These are phyloP conservation scores for Juglanconis sp. DNA, from an alignment of 2,329 filamentous ascomycete species.

Conservation along the genomic window DNA sequence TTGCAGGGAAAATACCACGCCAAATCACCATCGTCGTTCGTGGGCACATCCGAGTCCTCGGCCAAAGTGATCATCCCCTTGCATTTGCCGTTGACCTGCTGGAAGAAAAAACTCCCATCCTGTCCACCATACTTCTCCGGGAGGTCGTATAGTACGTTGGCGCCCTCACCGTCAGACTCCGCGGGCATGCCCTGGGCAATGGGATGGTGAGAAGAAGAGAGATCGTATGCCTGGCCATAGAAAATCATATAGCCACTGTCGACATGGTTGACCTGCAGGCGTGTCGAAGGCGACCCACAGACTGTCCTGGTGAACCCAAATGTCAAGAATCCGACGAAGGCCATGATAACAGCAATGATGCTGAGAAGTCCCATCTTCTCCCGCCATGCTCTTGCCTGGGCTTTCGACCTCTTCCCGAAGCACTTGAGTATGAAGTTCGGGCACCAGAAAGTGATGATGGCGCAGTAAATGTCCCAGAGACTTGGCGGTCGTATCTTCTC, in stretches of 20 bases:
- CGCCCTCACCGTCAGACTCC: constrained; percentile 42
- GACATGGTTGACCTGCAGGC: constrained; percentile 81
- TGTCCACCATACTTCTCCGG: constrained; percentile 77
- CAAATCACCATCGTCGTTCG: constrained; percentile 67
- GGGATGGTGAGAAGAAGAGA: constrained; percentile 74
- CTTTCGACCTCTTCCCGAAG: constrained; percentile 80
- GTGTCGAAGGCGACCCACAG: constrained; percentile 68
- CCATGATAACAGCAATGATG: constrained; percentile 84
- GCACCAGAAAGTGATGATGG: constrained; percentile 90
- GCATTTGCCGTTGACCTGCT: constrained; percentile 96
- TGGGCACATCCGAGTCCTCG: constrained; percentile 72
- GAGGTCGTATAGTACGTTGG: constrained; percentile 87
- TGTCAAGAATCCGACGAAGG: constrained; percentile 88
- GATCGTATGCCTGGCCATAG: constrained; percentile 85
- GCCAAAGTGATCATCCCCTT: constrained; percentile 81
- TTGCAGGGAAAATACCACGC: constrained; percentile 98
- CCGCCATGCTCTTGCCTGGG: constrained; percentile 88
- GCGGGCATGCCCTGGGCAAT: constrained; percentile 73
- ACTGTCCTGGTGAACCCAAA: constrained; percentile 93
- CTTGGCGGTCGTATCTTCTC: constrained; percentile 75
- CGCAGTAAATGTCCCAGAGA: constrained; percentile 94
- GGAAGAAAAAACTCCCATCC: constrained; percentile 95
- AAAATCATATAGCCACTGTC: constrained; percentile 88
- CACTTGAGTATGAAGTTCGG: constrained; percentile 81
- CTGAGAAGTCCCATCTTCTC: constrained; percentile 98